Evolutionary conservation across 345 rosid species (phyloP), one percentile per base, ranked within the genome.

Genomic region (Abelmoschus esculentus): DNA sequence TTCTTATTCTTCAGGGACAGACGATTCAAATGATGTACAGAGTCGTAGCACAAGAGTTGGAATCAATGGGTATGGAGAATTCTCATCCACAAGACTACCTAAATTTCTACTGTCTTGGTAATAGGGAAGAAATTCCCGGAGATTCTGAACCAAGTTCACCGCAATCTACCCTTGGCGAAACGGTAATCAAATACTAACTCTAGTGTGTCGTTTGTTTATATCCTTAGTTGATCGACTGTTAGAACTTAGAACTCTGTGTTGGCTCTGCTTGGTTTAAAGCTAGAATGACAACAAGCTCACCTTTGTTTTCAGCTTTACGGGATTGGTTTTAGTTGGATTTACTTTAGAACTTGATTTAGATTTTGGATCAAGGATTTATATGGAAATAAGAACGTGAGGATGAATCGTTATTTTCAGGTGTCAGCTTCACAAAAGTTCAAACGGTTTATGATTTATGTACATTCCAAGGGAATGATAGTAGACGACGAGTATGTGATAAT

Each of bases 81-180:
- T 49, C 54, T 49, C 54, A 49, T 49, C 54, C 54, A 49, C 54
- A 15, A 49, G 54, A 49, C 18, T 49, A 49, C 54, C 54, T 49
- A 49, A 49, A 49, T 49, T 49, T 49, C 54, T 49, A 49, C 54
- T 92, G 98, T 74, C 91, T 88, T 55, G 96, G 95, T 50, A 90
- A 85, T 12, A 77, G 96, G 4, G 98, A 90, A 79, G 76, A 82
- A 72, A 9, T 76, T 44, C 83, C 86, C n/a, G 36, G 67, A 55
- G 82, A 79, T 38, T 26, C 46, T 17, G 58, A 49, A 47, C 47
- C 66, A 15, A 66, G 53, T 53, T 11, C 55, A 49, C 2, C 67
- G 4, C 9, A 38, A 14, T 19, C 73, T 6, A 42, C 18, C 46
- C 73, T 67, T 47, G 75, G 74, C 52, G 81, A 80, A 22, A 6